Conservation (phyloP, 305 asterid species). For the Withania somnifera region DNA sequence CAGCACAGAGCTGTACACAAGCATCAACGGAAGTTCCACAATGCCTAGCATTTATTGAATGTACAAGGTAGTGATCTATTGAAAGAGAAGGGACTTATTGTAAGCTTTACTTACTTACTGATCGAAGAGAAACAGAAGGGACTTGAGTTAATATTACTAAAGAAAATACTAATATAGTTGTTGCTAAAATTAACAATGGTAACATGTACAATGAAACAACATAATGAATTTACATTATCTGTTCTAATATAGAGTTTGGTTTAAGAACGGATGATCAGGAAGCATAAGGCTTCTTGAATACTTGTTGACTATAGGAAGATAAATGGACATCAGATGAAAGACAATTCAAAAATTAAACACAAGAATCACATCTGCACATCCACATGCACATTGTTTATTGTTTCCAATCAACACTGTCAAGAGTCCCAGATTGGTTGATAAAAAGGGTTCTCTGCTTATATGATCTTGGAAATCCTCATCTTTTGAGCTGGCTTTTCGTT, state of each 20-base stretch:
- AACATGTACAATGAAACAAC: neutral
- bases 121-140: neutral
- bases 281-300: neutral
- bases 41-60: neutral
- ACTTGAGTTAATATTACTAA: neutral
- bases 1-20: conserved; percentile 8
- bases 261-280: neutral
- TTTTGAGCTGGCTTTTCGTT: neutral
- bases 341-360: neutral
- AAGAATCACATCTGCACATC: neutral
- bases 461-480: neutral
- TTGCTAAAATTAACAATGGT: neutral
- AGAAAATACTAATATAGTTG: neutral
- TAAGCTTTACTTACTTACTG: neutral
- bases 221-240: neutral
- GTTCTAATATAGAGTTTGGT: neutral
- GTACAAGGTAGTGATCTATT: neutral
- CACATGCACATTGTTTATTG: neutral
- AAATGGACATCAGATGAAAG: neutral
- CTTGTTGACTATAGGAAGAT: neutral
- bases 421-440: neutral
- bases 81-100: neutral
- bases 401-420: neutral
- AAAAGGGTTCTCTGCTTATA: neutral
- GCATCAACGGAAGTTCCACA: neutral